Conservation (phyloP, 345 rosid genomes). For the Arabidopsis arenosa region DNA sequence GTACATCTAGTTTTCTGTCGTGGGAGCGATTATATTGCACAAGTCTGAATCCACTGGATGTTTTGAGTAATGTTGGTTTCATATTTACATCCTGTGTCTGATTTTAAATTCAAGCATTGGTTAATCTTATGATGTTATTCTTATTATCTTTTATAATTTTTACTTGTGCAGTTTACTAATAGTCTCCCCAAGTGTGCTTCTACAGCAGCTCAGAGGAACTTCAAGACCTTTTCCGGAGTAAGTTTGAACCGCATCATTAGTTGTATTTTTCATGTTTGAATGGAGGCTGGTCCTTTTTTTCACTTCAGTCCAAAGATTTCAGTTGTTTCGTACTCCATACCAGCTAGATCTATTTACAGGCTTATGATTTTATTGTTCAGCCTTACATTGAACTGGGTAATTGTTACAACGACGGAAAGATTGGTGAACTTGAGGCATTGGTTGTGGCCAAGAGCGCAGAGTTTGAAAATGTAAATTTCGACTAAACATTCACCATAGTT, state of each 20-base stretch:
- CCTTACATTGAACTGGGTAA: conserved; percentile 72
- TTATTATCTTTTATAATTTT: conserved; percentile 35
- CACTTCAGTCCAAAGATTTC: not conserved
- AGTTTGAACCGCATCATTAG: conserved; percentile 37
- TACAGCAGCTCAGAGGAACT: conserved; percentile 80
- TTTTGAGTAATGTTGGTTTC: conserved; percentile 27
- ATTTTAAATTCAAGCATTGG: conserved; percentile 23
- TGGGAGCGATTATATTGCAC: not conserved
- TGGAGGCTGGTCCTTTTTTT: conserved; percentile 14
- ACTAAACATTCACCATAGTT: conserved; percentile 23
- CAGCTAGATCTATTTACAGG: conserved; percentile 11
- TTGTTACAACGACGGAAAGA: conserved; percentile 67
- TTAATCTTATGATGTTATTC: conserved; percentile 25
- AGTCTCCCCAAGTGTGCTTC: conserved; percentile 90
- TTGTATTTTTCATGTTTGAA: conserved; percentile 13
- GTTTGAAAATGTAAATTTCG: conserved; percentile 69
- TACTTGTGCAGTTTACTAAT: conserved; percentile 61
- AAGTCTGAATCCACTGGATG: conserved; percentile 6
- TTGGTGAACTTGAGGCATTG: conserved; percentile 60
- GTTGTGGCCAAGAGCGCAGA: conserved; percentile 59
- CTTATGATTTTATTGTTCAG: conserved; percentile 50
- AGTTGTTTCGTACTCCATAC: conserved; percentile 17
- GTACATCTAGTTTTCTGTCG: not conserved
- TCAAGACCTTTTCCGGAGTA: conserved; percentile 53
- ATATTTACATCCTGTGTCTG: not conserved